phyloP scores from a whole-genome alignment of 164 flowering plant genomes.

The Berberis vulgaris region DNA sequence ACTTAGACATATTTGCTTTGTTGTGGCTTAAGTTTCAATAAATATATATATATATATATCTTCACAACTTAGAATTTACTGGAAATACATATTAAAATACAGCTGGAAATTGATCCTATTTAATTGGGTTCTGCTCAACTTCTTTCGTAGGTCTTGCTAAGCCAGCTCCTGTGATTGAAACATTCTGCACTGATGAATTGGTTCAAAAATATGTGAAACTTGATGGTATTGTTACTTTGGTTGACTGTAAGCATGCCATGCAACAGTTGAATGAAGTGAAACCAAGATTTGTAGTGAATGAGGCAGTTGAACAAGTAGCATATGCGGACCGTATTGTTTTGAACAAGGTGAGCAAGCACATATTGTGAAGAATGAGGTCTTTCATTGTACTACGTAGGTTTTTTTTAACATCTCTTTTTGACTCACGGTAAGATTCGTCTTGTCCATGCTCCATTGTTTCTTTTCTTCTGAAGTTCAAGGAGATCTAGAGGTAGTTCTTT shows the following conservation, averaged over 20 bases:
- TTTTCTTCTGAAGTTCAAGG: background rate
- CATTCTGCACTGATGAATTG: slow-evolving; percentile 78
- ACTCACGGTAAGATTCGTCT: background rate
- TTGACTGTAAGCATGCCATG: slow-evolving; percentile 90
- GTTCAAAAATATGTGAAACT: slow-evolving; percentile 75
- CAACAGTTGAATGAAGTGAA: slow-evolving; percentile 81
- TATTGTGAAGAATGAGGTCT: background rate
- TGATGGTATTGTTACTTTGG: slow-evolving; percentile 97
- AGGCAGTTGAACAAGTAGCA: slow-evolving; percentile 95
- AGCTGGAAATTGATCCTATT: background rate
- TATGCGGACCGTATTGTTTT: slow-evolving; percentile 93
- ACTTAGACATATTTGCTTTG: background rate
- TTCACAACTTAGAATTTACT: too few relatives aligned
- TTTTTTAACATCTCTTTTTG: background rate
- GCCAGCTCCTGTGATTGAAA: slow-evolving; percentile 97
- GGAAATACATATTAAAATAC: background rate
- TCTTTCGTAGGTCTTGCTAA: slow-evolving; percentile 83
- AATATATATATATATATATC: too few relatives aligned
- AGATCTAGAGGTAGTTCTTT: background rate
- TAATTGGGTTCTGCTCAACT: background rate
- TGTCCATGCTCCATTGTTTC: background rate
- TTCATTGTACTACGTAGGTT: background rate
- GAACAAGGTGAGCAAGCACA: slow-evolving; percentile 53
- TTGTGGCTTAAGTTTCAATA: background rate
- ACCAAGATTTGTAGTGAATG: slow-evolving; percentile 97